These are phyloP conservation scores for Xylaria grammica DNA, from an alignment of 495 filamentous ascomycete genomes.

Conservation along the genomic window DNA sequence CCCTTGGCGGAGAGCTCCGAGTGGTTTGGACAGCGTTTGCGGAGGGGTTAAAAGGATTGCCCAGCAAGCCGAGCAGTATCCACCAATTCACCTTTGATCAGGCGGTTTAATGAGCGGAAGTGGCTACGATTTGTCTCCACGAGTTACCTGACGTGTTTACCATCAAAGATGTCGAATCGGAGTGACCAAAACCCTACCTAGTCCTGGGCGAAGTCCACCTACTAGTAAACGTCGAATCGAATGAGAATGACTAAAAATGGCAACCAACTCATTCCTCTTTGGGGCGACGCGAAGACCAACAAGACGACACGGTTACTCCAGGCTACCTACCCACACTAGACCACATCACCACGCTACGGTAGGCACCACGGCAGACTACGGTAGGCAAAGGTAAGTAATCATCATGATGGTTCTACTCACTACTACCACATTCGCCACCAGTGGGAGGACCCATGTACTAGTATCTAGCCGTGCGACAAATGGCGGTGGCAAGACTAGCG, in stretches of 20 bases:
- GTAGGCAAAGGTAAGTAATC: no score
- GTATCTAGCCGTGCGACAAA: no score
- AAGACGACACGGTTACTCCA: not conserved
- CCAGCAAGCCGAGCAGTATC: conserved; percentile 11
- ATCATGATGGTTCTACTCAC: no score
- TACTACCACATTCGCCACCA: no score
- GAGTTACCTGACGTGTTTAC: not conserved
- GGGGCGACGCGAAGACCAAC: not conserved
- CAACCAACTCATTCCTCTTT: not conserved
- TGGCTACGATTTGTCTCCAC: not conserved
- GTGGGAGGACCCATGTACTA: no score
- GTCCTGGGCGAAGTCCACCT: no score
- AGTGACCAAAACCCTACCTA: no score
- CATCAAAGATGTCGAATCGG: conserved; percentile 1
- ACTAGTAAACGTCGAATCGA: not conserved
- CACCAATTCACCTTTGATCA: not conserved
- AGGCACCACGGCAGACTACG: no score
- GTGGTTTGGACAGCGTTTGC: not conserved
- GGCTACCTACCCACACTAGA: not conserved
- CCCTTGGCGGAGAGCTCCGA: conserved; percentile 12
- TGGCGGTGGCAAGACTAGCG: no score
- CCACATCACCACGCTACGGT: no score
- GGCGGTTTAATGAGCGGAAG: not conserved
- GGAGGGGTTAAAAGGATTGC: conserved; percentile 7
- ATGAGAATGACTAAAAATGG: conserved; percentile 7